phyloP scores from a whole-genome alignment of 805 yeast species.

The Komagataella populi region DNA sequence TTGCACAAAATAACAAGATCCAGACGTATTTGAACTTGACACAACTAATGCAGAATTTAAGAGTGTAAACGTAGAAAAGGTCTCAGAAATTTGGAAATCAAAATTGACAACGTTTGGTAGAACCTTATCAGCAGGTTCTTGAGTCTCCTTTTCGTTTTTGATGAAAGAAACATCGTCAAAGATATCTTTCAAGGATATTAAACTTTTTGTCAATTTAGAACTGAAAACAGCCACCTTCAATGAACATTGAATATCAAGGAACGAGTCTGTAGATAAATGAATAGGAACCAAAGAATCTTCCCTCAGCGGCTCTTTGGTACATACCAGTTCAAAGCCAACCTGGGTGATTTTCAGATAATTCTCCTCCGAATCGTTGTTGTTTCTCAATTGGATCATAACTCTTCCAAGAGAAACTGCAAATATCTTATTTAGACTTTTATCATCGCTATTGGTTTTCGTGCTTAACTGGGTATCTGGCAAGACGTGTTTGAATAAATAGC shows the following conservation, averaged over 20 bases:
- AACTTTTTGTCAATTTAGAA: neutral
- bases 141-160: neutral
- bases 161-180: neutral
- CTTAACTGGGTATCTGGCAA: constrained; percentile 14
- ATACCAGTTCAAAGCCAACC: neutral
- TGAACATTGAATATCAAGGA: neutral
- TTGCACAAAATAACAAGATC: neutral
- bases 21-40: neutral
- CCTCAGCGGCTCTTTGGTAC: neutral
- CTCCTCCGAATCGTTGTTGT: neutral
- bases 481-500: constrained; percentile 37
- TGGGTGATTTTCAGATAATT: neutral
- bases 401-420: constrained; percentile 18
- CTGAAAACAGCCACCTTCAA: neutral
- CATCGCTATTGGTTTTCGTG: neutral
- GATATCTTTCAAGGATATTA: neutral
- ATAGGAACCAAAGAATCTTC: neutral
- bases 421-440: neutral
- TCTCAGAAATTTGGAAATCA: neutral
- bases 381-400: constrained; percentile 12
- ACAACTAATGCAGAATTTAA: neutral
- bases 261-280: neutral
- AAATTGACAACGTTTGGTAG: neutral
- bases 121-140: neutral
- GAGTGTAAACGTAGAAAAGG: neutral